Percentiles rank a stretch among this genome's conserved stretches.
Conservation (phyloP, 176 grass and related monocot species). For the Aegilops tauschii region DNA sequence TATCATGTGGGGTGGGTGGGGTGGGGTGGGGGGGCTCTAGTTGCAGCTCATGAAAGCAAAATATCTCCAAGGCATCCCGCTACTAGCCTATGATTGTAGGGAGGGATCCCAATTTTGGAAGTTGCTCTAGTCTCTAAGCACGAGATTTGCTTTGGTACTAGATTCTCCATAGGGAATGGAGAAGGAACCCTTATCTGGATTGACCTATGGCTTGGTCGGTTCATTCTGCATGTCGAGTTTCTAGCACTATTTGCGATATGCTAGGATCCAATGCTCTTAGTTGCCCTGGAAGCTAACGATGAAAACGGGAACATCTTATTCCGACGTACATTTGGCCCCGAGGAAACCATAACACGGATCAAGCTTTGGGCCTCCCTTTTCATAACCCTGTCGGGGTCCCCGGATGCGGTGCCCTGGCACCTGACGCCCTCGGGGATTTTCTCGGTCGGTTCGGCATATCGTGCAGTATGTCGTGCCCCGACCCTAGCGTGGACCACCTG, state of each 20-base stretch:
- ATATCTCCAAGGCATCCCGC: background rate
- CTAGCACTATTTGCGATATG: background rate
- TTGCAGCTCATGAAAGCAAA: background rate
- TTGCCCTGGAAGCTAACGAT: background rate
- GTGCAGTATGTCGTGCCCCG: background rate
- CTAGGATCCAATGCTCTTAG: background rate
- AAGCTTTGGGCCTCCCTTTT: background rate
- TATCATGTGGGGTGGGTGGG: background rate
- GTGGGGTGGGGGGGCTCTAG: background rate
- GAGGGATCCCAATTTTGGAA: background rate
- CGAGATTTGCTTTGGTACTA: background rate
- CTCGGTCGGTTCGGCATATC: background rate
- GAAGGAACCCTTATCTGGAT: background rate
- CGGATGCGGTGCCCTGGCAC: background rate
- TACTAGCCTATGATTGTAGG: background rate
- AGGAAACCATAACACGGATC: background rate
- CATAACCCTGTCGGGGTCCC: background rate
- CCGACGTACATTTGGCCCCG: background rate
- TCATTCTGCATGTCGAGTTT: background rate
- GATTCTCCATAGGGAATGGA: background rate
- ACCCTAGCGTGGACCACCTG: too few relatives aligned
- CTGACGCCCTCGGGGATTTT: too few relatives aligned
- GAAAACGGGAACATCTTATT: background rate
- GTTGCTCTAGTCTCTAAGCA: background rate
- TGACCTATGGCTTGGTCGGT: background rate